These are phyloP conservation scores for Sorghum bicolor DNA, from an alignment of 176 grass and related monocot species.

Conservation along the genomic window Sorghum_bicolor_NCBIv3 NC_012877.2:57124501-57125000, in stretches of 20 bases:
- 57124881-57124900: conserved; percentile 57
- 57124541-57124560: background rate
- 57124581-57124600: background rate
- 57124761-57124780: conserved; percentile 25
- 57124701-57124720: conserved; percentile 24
- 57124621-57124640: conserved; percentile 17
- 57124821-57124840: conserved; percentile 33
- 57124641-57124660: conserved; percentile 15
- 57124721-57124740: conserved; percentile 28
- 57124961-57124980: conserved; percentile 58
- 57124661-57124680: conserved; percentile 9
- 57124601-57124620: conserved; percentile 11
- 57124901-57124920: conserved; percentile 80
- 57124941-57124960: conserved; percentile 84
- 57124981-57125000: conserved; percentile 64
- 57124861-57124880: conserved; percentile 78
- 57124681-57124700: conserved; percentile 15
- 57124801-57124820: conserved; percentile 34
- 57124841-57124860: conserved; percentile 48
- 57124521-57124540: background rate
- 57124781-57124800: conserved; percentile 43
- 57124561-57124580: background rate
- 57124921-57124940: conserved; percentile 66
- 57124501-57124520: background rate
- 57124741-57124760: conserved; percentile 32